These are phyloP conservation scores for Talaromyces proteolyticus DNA, from an alignment of 495 filamentous ascomycete species.

Conservation along the genomic window DNA sequence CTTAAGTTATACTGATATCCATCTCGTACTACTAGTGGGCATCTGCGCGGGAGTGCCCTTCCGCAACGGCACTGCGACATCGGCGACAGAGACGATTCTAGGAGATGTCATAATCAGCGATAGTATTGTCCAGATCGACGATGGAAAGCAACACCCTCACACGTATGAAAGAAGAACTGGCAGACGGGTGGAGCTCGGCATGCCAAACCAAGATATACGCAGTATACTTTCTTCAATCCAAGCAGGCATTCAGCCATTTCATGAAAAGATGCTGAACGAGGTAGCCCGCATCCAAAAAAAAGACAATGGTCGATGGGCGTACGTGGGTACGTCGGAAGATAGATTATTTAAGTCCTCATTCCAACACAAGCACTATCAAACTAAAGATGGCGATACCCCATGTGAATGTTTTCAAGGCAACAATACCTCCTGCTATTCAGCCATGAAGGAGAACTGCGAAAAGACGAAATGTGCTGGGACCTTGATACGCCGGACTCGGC, in stretches of 20 bases:
- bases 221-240: constrained; percentile 11
- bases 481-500: constrained; percentile 4
- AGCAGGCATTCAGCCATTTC: not conserved
- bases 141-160: constrained; percentile 21
- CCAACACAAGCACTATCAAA: constrained; percentile 14
- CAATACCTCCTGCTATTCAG: not conserved
- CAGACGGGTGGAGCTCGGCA: constrained; percentile 15
- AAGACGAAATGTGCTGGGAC: constrained; percentile 5
- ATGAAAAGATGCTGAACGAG: not conserved
- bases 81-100: constrained; percentile 19
- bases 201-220: constrained; percentile 20
- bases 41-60: constrained; percentile 21
- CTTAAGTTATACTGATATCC: constrained; percentile 7
- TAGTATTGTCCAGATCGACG: constrained; percentile 24
- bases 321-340: constrained; percentile 8
- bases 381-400: not conserved
- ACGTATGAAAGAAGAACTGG: constrained; percentile 14
- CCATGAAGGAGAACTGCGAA: constrained; percentile 4
- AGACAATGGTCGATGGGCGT: constrained; percentile 5
- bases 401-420: constrained; percentile 9
- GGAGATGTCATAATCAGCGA: constrained; percentile 40
- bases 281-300: not conserved
- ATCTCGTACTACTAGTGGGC: constrained; percentile 11
- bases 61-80: not conserved
- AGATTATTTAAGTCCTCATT: constrained; percentile 14